These are phyloP conservation scores for Chalciporus chontae DNA, from an alignment of 768 basidiomycete genomes.

Conservation along the genomic window DNA sequence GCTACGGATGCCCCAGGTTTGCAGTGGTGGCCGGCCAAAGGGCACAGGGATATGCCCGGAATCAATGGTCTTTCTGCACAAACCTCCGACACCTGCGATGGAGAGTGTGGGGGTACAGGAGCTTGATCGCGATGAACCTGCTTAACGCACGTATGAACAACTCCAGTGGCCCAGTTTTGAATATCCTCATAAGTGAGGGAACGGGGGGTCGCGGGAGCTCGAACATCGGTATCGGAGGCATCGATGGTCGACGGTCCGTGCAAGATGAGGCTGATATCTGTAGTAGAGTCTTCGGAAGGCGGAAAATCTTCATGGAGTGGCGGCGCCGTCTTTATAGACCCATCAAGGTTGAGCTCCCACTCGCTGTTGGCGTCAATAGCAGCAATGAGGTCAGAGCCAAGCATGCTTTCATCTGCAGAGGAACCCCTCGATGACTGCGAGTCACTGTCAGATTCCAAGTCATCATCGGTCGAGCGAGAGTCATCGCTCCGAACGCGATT, in stretches of 20 bases:
- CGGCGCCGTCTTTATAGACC: neutral
- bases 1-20: slow-evolving; percentile 6
- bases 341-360: slow-evolving; percentile 15
- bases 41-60: slow-evolving; percentile 19
- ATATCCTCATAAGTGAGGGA: slow-evolving; percentile 23
- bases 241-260: slow-evolving; percentile 16
- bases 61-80: slow-evolving; percentile 27
- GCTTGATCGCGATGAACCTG: slow-evolving; percentile 13
- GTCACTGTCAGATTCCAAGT: slow-evolving; percentile 15
- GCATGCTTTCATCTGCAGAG: slow-evolving; percentile 19
- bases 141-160: slow-evolving; percentile 23
- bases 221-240: slow-evolving; percentile 6
- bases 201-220: slow-evolving; percentile 4
- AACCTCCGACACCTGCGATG: slow-evolving; percentile 25
- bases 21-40: slow-evolving; percentile 24
- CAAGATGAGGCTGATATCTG: slow-evolving; percentile 22
- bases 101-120: slow-evolving; percentile 15
- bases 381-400: slow-evolving; percentile 26
- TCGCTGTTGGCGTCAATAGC: slow-evolving; percentile 27
- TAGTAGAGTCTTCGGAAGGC: slow-evolving; percentile 15
- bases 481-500: neutral
- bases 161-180: slow-evolving; percentile 23
- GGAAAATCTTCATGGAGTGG: slow-evolving; percentile 8
- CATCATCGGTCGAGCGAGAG: slow-evolving; percentile 15
- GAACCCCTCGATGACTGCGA: slow-evolving; percentile 21